phyloP scores from a whole-genome alignment of 2,329 filamentous ascomycete genomes.

The Apiospora pterosperma region DNA sequence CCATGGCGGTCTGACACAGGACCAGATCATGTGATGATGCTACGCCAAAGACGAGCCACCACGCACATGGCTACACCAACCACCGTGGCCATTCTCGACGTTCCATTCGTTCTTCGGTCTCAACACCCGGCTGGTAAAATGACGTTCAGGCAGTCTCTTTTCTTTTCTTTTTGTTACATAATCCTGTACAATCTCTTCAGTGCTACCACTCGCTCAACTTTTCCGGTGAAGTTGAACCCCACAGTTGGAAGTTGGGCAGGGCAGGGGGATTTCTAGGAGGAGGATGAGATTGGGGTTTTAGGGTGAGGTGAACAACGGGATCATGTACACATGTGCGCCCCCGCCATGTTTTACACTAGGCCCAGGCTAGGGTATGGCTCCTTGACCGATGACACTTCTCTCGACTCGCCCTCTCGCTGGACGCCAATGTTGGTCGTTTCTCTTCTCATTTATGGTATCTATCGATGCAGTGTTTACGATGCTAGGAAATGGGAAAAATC shows the following conservation, averaged over 20 bases:
- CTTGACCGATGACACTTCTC: background rate
- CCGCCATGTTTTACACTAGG: background rate
- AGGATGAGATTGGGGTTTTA: background rate
- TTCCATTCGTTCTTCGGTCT: background rate
- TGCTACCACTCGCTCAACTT: background rate
- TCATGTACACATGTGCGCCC: background rate
- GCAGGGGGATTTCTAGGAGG: background rate
- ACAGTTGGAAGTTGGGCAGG: background rate
- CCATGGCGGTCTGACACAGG: slow-evolving; percentile 78
- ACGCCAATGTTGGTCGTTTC: background rate
- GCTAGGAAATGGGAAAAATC: slow-evolving; percentile 23
- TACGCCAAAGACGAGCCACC: background rate
- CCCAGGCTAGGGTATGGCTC: background rate
- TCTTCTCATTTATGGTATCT: background rate
- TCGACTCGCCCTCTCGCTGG: background rate
- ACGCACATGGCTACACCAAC: background rate
- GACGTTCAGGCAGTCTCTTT: background rate
- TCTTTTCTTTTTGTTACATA: background rate
- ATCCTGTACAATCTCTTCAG: slow-evolving; percentile 1
- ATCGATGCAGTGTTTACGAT: background rate
- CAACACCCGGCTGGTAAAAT: background rate
- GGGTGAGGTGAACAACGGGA: background rate
- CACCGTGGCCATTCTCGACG: background rate
- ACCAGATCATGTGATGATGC: slow-evolving; percentile 82
- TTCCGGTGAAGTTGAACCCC: background rate